Evolutionary conservation across 2,329 filamentous ascomycete species (phyloP), one percentile per base, ranked within the genome.

Genomic region (Trichoderma atrobrunneum): DNA sequence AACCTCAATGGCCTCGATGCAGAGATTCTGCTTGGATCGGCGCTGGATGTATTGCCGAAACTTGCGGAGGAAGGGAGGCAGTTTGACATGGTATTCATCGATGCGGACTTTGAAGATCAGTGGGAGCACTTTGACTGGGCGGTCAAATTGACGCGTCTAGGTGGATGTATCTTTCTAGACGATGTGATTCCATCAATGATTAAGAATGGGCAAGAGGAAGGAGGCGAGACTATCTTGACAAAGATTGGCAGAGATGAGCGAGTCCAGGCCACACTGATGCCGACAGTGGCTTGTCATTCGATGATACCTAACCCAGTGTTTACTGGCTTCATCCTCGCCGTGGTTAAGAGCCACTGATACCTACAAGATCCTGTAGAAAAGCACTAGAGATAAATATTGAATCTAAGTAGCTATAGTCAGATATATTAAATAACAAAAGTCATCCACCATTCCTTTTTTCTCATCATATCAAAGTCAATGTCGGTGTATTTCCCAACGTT

Each of bases 71-170:
- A 63, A 48, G 61, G 61, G 24, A 63, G 21, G 24, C 61, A 63
- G 26, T 63, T 63, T 63, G 61, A 63, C 36, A 63, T 63, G 61
- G 61, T 63, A n/a, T 63, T 63, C 30, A 63, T 63, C 18, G 61
- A 63, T 36, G 61, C 61, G 24, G 61, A 39, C 24, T 63, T 63
- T n/a, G 61, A 63, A 21, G 61, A 63, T 12, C 61, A 63, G 18
- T 63, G 61, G 61, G 61, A 63, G 16, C 61, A 63, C 24, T 63
- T 63, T 3, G 36, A 63, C 16, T 63, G 61, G 61, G 61, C 61
- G 8, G 36, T 63, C 36, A 63, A 63, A 18, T 30, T 63, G 34
- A 63, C 61, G 16, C 61, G 61, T 28, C 61, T 36, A 21, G 39
- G 39, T 11, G 43, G 43, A 51, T 51, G 43, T 21, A 21, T 51